Conservation (phyloP, 192 early-diverging fungal species). For the Mortierella claussenii region DNA sequence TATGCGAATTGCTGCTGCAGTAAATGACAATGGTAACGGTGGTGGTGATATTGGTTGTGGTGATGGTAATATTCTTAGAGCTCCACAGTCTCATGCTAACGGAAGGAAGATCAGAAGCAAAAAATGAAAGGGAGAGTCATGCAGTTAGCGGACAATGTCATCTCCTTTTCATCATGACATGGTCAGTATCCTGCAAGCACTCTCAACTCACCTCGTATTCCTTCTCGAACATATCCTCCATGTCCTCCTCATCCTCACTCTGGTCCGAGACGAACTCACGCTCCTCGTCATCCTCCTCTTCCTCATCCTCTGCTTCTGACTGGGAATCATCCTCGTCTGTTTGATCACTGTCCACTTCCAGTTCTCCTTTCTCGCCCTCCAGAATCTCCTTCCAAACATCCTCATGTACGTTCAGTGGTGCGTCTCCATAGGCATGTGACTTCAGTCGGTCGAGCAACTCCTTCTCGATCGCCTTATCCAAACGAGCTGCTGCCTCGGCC, state of each 20-base stretch:
- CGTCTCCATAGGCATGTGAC: conserved; percentile 96
- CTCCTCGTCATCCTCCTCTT: conserved; percentile 61
- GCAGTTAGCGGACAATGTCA: too few species aligned
- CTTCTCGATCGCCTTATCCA: conserved; percentile 95
- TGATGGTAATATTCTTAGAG: too few species aligned
- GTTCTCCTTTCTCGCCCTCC: conserved; percentile 76
- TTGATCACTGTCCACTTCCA: conserved; percentile 75
- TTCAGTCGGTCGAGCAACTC: conserved; percentile 93
- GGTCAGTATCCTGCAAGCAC: background rate
- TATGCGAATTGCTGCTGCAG: too few species aligned
- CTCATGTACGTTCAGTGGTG: conserved; percentile 94
- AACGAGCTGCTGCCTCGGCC: conserved; percentile 90
- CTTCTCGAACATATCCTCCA: conserved; percentile 63
- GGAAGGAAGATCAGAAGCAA: background rate
- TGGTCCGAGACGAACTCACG: conserved; percentile 71
- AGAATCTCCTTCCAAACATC: conserved; percentile 90
- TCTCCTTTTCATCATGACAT: too few species aligned
- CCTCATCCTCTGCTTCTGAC: conserved; percentile 63
- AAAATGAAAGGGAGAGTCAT: background rate
- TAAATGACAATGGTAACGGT: too few species aligned
- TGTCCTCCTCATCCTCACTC: conserved; percentile 73
- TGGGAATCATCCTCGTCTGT: conserved; percentile 75
- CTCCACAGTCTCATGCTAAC: conserved; percentile 43
- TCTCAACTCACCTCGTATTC: conserved; percentile 50
- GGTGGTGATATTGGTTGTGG: too few species aligned